These are phyloP conservation scores for Vicia faba DNA, from an alignment of 306 rosid species.

Conservation along the genomic window DNA sequence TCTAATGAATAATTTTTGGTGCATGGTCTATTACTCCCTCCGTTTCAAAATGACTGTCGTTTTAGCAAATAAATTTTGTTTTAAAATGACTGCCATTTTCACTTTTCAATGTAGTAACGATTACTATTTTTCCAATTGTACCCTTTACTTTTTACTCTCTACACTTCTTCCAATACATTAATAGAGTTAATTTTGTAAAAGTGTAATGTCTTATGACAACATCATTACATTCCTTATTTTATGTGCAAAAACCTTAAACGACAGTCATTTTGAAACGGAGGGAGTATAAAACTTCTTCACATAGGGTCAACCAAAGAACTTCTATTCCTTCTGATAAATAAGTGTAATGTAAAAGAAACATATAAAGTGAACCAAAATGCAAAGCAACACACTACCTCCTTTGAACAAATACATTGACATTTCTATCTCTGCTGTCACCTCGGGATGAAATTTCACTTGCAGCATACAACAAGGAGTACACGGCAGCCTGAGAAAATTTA, in stretches of 20 bases:
- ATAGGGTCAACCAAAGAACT: constrained; percentile 30
- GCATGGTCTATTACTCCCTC: constrained; percentile 11
- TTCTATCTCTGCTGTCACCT: constrained; percentile 73
- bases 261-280: too few species aligned
- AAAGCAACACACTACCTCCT: constrained; percentile 65
- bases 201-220: too few species aligned
- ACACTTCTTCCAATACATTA: too few species aligned
- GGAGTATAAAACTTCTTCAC: constrained; percentile 29
- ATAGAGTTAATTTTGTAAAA: too few species aligned
- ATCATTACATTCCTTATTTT: too few species aligned
- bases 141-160: too few species aligned
- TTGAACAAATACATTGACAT: constrained; percentile 72
- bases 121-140: too few species aligned
- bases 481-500: constrained; percentile 75
- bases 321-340: constrained; percentile 29
- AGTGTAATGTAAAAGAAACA: constrained; percentile 27
- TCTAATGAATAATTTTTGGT: constrained; percentile 15
- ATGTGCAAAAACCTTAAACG: too few species aligned
- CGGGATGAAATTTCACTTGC: constrained; percentile 78
- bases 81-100: too few species aligned
- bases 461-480: constrained; percentile 86
- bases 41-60: too few species aligned
- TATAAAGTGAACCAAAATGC: constrained; percentile 28
- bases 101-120: too few species aligned
- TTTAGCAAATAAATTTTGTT: too few species aligned